Evolutionary conservation across 2,329 filamentous ascomycete genomes (phyloP).

Genomic region (Shiraia bambusicola): DNA sequence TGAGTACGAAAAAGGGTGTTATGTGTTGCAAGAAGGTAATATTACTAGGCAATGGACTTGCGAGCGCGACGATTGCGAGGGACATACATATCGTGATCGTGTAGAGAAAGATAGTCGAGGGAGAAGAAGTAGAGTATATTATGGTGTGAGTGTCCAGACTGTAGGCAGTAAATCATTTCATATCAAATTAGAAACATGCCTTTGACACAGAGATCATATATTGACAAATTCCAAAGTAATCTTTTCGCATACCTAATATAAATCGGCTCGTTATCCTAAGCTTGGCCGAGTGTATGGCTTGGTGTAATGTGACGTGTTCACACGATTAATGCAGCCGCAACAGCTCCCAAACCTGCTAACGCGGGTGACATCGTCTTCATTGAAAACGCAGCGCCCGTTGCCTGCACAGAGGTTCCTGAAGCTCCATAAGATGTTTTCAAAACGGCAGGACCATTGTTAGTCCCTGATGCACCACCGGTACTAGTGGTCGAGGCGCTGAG

Average conservation of each 20-base stretch:
- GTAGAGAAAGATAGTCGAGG: slow-evolving; percentile 15
- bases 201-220: not conserved
- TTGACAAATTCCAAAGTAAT: no score
- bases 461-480: slow-evolving; percentile 1
- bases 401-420: slow-evolving; percentile 5
- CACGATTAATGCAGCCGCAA: slow-evolving; percentile 26
- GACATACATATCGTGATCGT: slow-evolving; percentile 26
- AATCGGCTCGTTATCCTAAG: no score
- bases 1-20: slow-evolving; percentile 25
- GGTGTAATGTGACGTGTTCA: slow-evolving; percentile 2
- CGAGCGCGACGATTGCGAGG: slow-evolving; percentile 23
- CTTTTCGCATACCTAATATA: no score
- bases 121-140: slow-evolving; percentile 29
- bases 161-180: not conserved
- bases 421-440: slow-evolving; percentile 3
- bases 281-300: not conserved
- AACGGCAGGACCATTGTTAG: slow-evolving; percentile 2
- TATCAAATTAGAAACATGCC: not conserved
- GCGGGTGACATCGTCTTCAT: slow-evolving; percentile 25
- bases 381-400: slow-evolving; percentile 20
- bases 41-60: slow-evolving; percentile 17
- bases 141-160: slow-evolving; percentile 7
- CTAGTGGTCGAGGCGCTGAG: slow-evolving; percentile 13
- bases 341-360: slow-evolving; percentile 33
- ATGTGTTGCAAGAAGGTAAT: slow-evolving; percentile 32